phyloP scores from a whole-genome alignment of 2,329 filamentous ascomycete genomes.

The Diaporthe citri region DNA sequence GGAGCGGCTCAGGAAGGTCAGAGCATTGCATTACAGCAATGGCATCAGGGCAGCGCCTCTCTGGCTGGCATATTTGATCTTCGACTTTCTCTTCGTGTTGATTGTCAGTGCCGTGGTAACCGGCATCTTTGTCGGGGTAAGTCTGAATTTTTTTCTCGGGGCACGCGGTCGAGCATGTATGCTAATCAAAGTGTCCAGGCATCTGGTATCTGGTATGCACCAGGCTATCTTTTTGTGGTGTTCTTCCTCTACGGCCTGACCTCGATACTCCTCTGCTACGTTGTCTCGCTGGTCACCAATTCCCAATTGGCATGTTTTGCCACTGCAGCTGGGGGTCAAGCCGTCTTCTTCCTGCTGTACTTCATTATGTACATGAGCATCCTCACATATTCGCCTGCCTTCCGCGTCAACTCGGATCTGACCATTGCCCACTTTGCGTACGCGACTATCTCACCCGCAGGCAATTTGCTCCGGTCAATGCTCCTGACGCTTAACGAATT shows the following conservation, averaged over 20 bases:
- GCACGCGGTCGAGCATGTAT: neutral
- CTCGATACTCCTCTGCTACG: constrained; percentile 81
- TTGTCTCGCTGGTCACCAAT: constrained; percentile 77
- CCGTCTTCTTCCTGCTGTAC: constrained; percentile 77
- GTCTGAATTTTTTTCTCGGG: neutral
- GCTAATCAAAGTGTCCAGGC: constrained; percentile 5
- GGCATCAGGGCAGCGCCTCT: constrained; percentile 85
- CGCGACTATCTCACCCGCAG: constrained; percentile 80
- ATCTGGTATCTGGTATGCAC: constrained; percentile 78
- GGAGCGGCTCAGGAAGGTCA: constrained; percentile 82
- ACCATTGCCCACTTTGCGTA: constrained; percentile 81
- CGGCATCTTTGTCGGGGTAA: constrained; percentile 69
- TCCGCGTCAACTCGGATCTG: constrained; percentile 75
- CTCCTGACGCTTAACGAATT: constrained; percentile 88
- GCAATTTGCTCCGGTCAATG: constrained; percentile 79
- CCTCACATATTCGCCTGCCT: constrained; percentile 79
- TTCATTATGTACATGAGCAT: constrained; percentile 79
- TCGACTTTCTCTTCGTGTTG: constrained; percentile 84
- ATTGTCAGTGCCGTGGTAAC: constrained; percentile 74
- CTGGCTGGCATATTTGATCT: constrained; percentile 85
- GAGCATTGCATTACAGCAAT: constrained; percentile 91
- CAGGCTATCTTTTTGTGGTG: constrained; percentile 85
- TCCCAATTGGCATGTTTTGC: constrained; percentile 57
- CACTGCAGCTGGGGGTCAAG: constrained; percentile 82
- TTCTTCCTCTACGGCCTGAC: constrained; percentile 85